Evolutionary conservation across 441 rosid species (phyloP), one percentile per base, ranked within the genome.

Genomic region (Eugenia klotzschiana): DNA sequence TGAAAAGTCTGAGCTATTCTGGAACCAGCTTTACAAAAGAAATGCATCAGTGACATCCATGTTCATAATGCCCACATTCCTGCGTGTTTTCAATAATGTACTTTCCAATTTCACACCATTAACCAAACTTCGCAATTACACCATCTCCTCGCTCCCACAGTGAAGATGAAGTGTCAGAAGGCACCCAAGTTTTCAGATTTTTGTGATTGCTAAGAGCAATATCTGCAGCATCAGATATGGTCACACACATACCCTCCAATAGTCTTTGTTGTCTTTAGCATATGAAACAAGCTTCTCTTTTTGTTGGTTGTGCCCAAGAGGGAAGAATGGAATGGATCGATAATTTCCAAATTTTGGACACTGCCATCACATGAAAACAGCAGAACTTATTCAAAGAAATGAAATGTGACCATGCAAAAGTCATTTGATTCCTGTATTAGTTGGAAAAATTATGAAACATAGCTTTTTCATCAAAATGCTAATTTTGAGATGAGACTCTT

Each of bases 251-350:
- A 95, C 99, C 99, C 98, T 87, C 98, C 99, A 79, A 88, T 88
- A 80, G 98, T 95, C 90, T 97, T 97, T 80, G 98, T 97, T 54
- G 98, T 94, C 96, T 94, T 97, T 80, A 97, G 93, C 98, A 93
- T 93, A 87, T 95, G 98, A 91, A 95, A 97, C 85, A 97, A 86
- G 89, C 98, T 97, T 90, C 93, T 94, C 88, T 95, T 97, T 90
- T 95, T 97, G 91, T 90, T 94, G 90, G 89, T 93, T 89, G 98
- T 92, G 83, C 99, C 99, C 98, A 90, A 87, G 85, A 94, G 94
- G 77, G 94, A 82, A 82, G 97, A 92, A 86, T 94, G 94, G 84
- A 94, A 89, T 80, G 99, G 96, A 87, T 97, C 98, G 84, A 97
- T 87, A 79, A 95, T 91, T 92, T 97, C 98, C 93, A 97, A 88